Evolutionary conservation across 768 basidiomycete genomes (phyloP).

Genomic region (Cyclocybe cylindracea): DNA sequence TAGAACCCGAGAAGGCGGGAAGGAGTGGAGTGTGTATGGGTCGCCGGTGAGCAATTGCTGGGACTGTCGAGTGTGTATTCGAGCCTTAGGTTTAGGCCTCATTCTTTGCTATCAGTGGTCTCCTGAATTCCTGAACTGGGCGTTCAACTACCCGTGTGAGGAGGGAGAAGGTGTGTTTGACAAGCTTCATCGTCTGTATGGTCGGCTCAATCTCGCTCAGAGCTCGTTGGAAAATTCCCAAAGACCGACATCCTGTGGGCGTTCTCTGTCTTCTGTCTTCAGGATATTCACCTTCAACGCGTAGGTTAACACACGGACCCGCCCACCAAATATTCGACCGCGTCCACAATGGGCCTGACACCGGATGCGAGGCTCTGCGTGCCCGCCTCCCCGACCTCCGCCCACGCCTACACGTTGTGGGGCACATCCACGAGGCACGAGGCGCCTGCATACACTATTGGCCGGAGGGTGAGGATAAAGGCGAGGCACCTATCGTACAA

Average conservation of each 20-base stretch:
- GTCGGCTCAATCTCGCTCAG: constrained; percentile 12
- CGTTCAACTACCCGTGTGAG: constrained; percentile 48
- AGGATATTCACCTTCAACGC: background rate
- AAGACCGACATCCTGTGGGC: constrained; percentile 45
- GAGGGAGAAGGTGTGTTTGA: constrained; percentile 32
- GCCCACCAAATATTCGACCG: constrained; percentile 52
- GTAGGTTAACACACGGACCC: constrained; percentile 61
- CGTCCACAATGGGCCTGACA: constrained; percentile 33
- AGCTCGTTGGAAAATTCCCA: constrained; percentile 30
- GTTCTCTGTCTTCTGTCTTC: background rate
- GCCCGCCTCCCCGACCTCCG: constrained; percentile 37
- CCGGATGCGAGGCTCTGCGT: constrained; percentile 53
- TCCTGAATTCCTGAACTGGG: constrained; percentile 48
- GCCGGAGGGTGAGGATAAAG: constrained; percentile 16
- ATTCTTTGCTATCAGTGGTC: constrained; percentile 38
- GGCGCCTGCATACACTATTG: constrained; percentile 46
- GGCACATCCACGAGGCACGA: constrained; percentile 69
- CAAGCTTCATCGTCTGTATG: background rate
- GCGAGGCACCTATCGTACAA: constrained; percentile 20
- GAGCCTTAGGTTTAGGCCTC: background rate
- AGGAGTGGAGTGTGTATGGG: constrained; percentile 63
- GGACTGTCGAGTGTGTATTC: background rate
- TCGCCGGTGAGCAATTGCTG: constrained; percentile 52
- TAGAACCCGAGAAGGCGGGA: constrained; percentile 35
- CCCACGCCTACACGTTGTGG: constrained; percentile 53